Conservation (phyloP, 768 basidiomycete species). For the Neoboletus subvelutipes region DNA sequence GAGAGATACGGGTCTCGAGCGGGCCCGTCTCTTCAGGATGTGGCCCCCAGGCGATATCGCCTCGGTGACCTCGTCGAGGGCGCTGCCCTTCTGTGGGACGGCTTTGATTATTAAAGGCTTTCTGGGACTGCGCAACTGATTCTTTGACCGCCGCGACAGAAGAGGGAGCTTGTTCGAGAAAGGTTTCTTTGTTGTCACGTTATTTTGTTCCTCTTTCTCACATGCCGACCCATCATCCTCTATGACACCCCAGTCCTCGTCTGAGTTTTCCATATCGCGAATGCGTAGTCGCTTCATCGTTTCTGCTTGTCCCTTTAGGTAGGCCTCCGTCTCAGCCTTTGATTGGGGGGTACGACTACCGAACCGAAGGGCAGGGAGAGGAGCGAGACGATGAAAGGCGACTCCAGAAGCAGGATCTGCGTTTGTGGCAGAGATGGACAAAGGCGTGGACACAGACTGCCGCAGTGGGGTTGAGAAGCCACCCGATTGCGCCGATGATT, state of each 20-base stretch:
- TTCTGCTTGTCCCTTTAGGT: slow-evolving; percentile 55
- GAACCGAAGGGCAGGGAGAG: slow-evolving; percentile 34
- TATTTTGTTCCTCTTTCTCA: slow-evolving; percentile 46
- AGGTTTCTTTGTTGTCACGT: slow-evolving; percentile 29
- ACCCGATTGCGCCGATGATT: slow-evolving; percentile 46
- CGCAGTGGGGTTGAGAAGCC: slow-evolving; percentile 59
- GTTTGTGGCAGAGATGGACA: slow-evolving; percentile 36
- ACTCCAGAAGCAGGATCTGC: slow-evolving; percentile 34
- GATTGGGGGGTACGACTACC: slow-evolving; percentile 32
- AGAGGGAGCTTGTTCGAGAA: slow-evolving; percentile 31
- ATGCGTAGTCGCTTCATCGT: slow-evolving; percentile 63
- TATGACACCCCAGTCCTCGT: slow-evolving; percentile 43
- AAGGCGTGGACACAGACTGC: slow-evolving; percentile 42
- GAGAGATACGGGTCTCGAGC: slow-evolving; percentile 67
- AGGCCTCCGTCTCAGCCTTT: slow-evolving; percentile 37
- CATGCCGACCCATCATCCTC: slow-evolving; percentile 52
- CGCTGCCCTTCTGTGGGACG: slow-evolving; percentile 40
- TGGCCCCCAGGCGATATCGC: slow-evolving; percentile 77
- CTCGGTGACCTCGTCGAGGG: slow-evolving; percentile 59
- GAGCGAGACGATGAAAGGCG: slow-evolving; percentile 36
- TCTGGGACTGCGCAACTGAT: slow-evolving; percentile 31
- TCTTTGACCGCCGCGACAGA: slow-evolving; percentile 28
- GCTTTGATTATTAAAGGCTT: slow-evolving; percentile 23
- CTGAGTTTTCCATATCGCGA: slow-evolving; percentile 50
- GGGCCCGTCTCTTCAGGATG: slow-evolving; percentile 70